A percentile compares a stretch with the other conserved stretches of the same genome.
phyloP scores from a whole-genome alignment of 768 basidiomycete genomes.

The Paxillus rubicundulus region DNA sequence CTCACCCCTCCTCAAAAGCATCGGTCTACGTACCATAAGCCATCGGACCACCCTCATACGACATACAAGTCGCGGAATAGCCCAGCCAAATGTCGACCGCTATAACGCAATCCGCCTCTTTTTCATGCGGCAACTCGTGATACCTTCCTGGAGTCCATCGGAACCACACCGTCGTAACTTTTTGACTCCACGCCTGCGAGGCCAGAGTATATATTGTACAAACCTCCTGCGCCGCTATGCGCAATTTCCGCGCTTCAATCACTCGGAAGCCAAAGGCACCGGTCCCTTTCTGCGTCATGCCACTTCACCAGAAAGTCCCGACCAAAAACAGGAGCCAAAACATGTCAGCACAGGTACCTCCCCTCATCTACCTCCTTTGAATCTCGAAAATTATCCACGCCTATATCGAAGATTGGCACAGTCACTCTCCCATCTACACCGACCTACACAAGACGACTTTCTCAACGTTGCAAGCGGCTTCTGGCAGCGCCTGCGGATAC shows the following conservation, averaged over 20 bases:
- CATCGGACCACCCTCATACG: conserved; percentile 15
- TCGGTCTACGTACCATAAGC: neutral
- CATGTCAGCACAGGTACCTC: neutral
- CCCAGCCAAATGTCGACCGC: conserved; percentile 44
- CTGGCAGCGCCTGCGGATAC: conserved; percentile 83
- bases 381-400: conserved; percentile 70
- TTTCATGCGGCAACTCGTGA: conserved; percentile 41
- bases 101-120: conserved; percentile 59
- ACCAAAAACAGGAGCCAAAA: conserved; percentile 7
- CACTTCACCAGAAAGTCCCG: conserved; percentile 6
- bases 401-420: conserved; percentile 78
- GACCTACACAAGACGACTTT: conserved; percentile 88
- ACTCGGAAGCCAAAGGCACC: conserved; percentile 14
- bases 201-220: neutral
- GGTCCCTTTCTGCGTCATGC: neutral
- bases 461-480: conserved; percentile 84
- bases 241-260: conserved; percentile 11
- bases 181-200: neutral
- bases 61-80: conserved; percentile 24
- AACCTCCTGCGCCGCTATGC: neutral
- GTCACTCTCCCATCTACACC: conserved; percentile 71
- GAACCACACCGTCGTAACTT: neutral
- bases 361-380: conserved; percentile 29
- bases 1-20: conserved; percentile 3
- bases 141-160: conserved; percentile 4